Base-by-base conservation (phyloP, 169 alveolate genomes). In the Eimeria falciformis region DNA sequence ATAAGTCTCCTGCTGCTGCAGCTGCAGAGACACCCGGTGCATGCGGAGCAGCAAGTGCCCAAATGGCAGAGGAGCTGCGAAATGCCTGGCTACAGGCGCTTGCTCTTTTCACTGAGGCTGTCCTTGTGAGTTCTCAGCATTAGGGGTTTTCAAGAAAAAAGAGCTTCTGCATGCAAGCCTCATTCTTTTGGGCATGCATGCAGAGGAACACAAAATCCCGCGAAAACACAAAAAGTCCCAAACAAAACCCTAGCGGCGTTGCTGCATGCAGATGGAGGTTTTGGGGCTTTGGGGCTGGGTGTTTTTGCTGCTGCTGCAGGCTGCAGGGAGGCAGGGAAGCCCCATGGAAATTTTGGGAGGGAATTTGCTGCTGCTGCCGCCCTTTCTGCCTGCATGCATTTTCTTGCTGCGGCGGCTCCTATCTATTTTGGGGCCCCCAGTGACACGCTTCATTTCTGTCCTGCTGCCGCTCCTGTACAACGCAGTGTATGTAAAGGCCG, bases 401-500 rank as follows among this genome's bases (percentile, higher is more conserved):
- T 50, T 78, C 33, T 71, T 78, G 46, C 40, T 78, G 88, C 88
- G 88, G 71, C 69, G 88, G n/a, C 88, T 78, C 6, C 68, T 78
- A 17, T 50, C 88, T 23, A 14, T 78, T 12, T 50, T 78, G 88
- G 88, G 88, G 71, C 88, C 88, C 47, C 88, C 50, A n/a, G 88
- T 71, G 6, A 71, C 88, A 50, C 29, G 71, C 2, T 50, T 71
- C 71, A 78, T 53, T 78, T 43, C 71, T 0, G 88, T 33, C 6
- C 71, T 78, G 47, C 25, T 78, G 50, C 88, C 88, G 25, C 25
- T 78, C 53, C 73, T 78, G 47, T 78, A 50, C 25, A 71, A 78
- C 50, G 88, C 88, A 27, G 50, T 78, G 17, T 27, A 47, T 45
- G 88, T 78, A 56, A 71, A 53, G 21, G 55, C 88, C 18, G 71